phyloP scores from a whole-genome alignment of 441 rosid genomes.

The Pelargonium exstipulatum region DNA sequence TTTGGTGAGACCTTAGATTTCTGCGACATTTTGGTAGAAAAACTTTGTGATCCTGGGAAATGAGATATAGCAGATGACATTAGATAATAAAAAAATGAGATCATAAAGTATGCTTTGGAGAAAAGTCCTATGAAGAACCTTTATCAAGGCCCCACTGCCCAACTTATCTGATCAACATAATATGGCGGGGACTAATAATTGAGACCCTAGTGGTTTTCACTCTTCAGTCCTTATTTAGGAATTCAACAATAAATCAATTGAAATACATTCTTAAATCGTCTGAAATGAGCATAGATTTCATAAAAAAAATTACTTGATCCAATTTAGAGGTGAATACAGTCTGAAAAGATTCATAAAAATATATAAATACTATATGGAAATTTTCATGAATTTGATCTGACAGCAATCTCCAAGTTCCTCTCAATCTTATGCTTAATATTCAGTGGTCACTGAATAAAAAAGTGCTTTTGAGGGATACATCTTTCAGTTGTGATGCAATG shows the following conservation, averaged over 20 bases:
- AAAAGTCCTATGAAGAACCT: constrained; percentile 35
- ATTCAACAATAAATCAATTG: constrained; percentile 19
- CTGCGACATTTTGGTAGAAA: constrained; percentile 44
- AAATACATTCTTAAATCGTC: constrained; percentile 7
- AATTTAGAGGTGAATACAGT: constrained; percentile 2
- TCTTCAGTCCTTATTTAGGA: constrained; percentile 33
- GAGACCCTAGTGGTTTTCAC: constrained; percentile 33
- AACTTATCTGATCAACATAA: constrained; percentile 38
- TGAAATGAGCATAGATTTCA: constrained; percentile 14
- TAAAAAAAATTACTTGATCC: not conserved
- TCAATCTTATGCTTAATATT: constrained; percentile 11
- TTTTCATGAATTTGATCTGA: constrained; percentile 10
- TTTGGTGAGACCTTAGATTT: constrained; percentile 43
- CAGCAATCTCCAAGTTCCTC: constrained; percentile 18
- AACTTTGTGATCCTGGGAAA: constrained; percentile 30
- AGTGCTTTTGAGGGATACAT: not conserved
- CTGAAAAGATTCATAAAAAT: constrained; percentile 8
- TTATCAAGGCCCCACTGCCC: constrained; percentile 52
- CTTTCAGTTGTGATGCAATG: not conserved
- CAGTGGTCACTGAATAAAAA: constrained; percentile 8
- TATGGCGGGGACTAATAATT: constrained; percentile 64
- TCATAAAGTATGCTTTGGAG: constrained; percentile 31
- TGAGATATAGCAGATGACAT: constrained; percentile 28
- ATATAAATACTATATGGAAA: not conserved
- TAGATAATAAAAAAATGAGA: constrained; percentile 24